A percentile compares a stretch with the other conserved stretches of the same genome.
Evolutionary conservation across 1,284 basidiomycete genomes (phyloP).

Genomic region (Phaffia rhodozyma): DNA sequence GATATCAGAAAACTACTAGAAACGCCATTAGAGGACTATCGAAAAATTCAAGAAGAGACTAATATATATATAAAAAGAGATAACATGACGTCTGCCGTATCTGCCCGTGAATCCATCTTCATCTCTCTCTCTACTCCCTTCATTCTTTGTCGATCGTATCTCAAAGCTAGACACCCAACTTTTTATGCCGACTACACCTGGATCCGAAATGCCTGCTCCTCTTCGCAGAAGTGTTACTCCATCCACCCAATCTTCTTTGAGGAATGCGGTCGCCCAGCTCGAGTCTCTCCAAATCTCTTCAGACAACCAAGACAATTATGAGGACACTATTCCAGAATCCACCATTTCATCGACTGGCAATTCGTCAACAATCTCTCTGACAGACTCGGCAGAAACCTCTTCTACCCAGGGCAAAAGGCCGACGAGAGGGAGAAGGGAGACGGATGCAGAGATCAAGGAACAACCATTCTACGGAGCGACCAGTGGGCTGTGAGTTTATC

Average conservation of each 20-base stretch:
- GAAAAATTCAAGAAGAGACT: too few species aligned
- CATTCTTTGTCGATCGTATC: background rate
- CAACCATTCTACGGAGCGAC: conserved; percentile 7
- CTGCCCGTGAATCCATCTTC: too few species aligned
- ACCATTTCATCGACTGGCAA: background rate
- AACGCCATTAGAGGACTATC: too few species aligned
- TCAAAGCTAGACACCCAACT: background rate
- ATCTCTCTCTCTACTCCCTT: background rate
- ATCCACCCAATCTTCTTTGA: conserved; percentile 13
- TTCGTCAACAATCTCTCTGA: conserved; percentile 2
- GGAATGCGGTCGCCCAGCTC: conserved; percentile 14
- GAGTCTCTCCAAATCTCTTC: conserved; percentile 9
- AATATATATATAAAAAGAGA: too few species aligned
- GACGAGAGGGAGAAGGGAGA: background rate
- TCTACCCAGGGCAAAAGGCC: background rate
- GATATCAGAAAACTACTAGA: too few species aligned
- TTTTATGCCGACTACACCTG: conserved; percentile 2
- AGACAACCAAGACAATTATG: too few species aligned
- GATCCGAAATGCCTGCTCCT: too few species aligned
- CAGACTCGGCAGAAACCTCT: background rate
- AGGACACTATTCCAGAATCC: conserved; percentile 5
- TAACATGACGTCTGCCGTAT: too few species aligned
- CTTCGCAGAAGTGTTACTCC: conserved; percentile 5
- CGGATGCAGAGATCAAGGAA: background rate
- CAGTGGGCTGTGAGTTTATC: background rate